Percentiles rank a stretch among this genome's conserved stretches.
Evolutionary conservation across 495 filamentous ascomycete species (phyloP).

Genomic region (Xylaria nigripes): DNA sequence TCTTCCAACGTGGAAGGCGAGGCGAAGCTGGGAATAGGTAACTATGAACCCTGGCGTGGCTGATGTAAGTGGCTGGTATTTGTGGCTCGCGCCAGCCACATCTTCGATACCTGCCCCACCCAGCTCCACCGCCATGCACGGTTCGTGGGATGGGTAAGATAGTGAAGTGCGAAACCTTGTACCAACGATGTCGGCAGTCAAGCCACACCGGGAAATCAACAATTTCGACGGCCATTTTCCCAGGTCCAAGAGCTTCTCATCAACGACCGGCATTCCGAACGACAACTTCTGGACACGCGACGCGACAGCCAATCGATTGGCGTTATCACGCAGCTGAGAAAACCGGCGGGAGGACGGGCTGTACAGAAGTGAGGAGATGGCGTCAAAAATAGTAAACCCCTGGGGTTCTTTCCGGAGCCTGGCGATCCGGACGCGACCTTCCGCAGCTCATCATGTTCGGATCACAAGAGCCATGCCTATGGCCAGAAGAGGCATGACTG

Average conservation of each 20-base stretch:
- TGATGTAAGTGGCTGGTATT: not conserved
- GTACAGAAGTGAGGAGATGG: constrained; percentile 32
- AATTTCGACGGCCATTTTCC: not conserved
- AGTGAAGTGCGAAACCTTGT: not conserved
- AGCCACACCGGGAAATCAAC: not conserved
- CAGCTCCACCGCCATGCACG: not conserved
- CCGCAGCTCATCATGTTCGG: not conserved
- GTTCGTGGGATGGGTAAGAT: no score
- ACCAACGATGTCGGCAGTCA: no score
- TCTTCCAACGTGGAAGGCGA: not conserved
- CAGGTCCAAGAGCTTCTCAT: not conserved
- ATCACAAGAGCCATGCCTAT: not conserved
- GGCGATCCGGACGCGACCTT: constrained; percentile 33
- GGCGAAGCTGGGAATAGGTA: not conserved
- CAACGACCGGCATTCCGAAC: not conserved
- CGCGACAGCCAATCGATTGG: not conserved
- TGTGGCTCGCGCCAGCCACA: not conserved
- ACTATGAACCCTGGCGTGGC: not conserved
- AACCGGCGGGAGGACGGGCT: constrained; percentile 8
- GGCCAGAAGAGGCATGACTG: not conserved
- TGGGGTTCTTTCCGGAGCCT: constrained; percentile 38
- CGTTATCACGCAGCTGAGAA: not conserved
- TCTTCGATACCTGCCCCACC: not conserved
- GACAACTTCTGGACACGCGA: not conserved
- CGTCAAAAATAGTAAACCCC: constrained; percentile 42